These are phyloP conservation scores for Rosa lucieae DNA, from an alignment of 306 rosid genomes.

Conservation along the genomic window DNA sequence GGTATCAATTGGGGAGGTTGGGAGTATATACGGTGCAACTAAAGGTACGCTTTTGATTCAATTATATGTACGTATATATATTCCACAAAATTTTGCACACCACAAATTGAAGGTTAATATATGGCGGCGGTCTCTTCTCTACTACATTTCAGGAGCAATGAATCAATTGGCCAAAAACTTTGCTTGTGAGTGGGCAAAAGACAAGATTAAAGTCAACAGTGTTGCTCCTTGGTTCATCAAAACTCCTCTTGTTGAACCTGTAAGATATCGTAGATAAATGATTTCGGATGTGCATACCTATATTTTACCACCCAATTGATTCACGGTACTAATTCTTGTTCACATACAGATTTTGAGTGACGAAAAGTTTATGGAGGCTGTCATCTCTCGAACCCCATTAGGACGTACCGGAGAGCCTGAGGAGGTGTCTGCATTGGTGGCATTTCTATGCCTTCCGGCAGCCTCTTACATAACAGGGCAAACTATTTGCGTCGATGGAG, in stretches of 20 bases:
- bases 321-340: not conserved
- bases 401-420: conserved; percentile 39
- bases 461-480: conserved; percentile 15
- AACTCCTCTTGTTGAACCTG: not conserved
- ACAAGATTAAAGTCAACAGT: not conserved
- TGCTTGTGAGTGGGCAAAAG: not conserved
- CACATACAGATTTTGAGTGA: conserved; percentile 22
- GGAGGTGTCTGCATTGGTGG: conserved; percentile 7
- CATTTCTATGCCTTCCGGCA: conserved; percentile 10
- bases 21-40: conserved; percentile 30
- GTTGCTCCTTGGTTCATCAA: not conserved
- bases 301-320: not conserved
- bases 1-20: not conserved
- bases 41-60: conserved; percentile 36
- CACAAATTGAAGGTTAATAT: too few relatives aligned
- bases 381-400: conserved; percentile 33
- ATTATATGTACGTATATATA: too few relatives aligned
- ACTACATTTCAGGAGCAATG: not conserved
- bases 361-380: conserved; percentile 6
- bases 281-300: not conserved
- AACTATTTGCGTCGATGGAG: conserved; percentile 15
- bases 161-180: not conserved
- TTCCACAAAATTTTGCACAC: too few relatives aligned
- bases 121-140: not conserved
- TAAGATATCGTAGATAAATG: not conserved